phyloP scores from a whole-genome alignment of 768 basidiomycete genomes.

The Phylloporus scabripes region DNA sequence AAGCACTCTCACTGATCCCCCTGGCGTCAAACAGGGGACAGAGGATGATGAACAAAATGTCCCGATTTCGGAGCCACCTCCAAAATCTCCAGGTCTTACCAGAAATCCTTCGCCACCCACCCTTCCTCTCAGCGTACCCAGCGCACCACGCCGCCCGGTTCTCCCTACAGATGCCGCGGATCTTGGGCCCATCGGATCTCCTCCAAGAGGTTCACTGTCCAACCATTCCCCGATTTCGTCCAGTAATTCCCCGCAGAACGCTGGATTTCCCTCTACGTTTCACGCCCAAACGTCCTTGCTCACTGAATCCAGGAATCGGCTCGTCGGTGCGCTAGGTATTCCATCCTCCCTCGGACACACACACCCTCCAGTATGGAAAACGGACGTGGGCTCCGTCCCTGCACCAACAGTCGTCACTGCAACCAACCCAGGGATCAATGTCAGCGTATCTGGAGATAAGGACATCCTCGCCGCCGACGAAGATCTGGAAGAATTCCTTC shows the following conservation, averaged over 20 bases:
- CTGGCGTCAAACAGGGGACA: slow-evolving; percentile 1
- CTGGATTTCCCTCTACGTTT: slow-evolving; percentile 56
- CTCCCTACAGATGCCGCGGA: slow-evolving; percentile 41
- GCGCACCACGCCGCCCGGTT: slow-evolving; percentile 44
- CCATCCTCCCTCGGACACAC: slow-evolving; percentile 56
- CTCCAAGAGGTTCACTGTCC: slow-evolving; percentile 46
- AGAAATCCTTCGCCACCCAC: slow-evolving; percentile 41
- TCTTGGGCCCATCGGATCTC: slow-evolving; percentile 82
- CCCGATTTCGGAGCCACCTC: slow-evolving; percentile 1
- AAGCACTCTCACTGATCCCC: slow-evolving; percentile 2
- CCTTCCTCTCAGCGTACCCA: slow-evolving; percentile 47
- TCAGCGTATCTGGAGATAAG: slow-evolving; percentile 36
- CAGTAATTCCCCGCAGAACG: slow-evolving; percentile 38
- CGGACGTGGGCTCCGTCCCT: slow-evolving; percentile 22
- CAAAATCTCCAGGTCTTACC: slow-evolving; percentile 12
- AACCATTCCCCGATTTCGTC: slow-evolving; percentile 52
- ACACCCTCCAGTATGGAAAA: slow-evolving; percentile 24
- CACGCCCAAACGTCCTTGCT: slow-evolving; percentile 58
- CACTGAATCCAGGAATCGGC: slow-evolving; percentile 35
- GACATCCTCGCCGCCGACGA: slow-evolving; percentile 46
- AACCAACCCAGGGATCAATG: slow-evolving; percentile 11
- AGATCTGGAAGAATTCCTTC: slow-evolving; percentile 85
- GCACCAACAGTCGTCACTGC: slow-evolving; percentile 8
- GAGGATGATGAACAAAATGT: slow-evolving; percentile 12
- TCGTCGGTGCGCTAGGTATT: slow-evolving; percentile 36